Percentiles rank a stretch among this genome's conserved stretches.
Evolutionary conservation across 2,329 filamentous ascomycete genomes (phyloP).

Genomic region (Colletotrichum higginsianum): DNA sequence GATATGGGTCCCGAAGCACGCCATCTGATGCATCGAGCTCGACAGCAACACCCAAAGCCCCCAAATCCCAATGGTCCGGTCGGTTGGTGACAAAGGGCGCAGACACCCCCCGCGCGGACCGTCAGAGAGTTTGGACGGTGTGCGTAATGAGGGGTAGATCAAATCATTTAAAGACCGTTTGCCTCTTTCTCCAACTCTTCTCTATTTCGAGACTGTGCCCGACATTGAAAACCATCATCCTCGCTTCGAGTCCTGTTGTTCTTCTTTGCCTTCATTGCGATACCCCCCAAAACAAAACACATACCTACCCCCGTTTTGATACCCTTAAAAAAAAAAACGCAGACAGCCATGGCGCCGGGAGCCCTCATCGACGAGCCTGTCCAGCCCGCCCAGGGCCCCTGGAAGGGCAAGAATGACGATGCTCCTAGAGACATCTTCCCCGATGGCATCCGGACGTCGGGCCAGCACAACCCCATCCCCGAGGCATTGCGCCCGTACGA

Average conservation of each 20-base stretch:
- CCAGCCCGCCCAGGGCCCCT: constrained; percentile 21
- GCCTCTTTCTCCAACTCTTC: constrained; percentile 5
- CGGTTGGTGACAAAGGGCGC: constrained; percentile 26
- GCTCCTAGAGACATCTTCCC: constrained; percentile 59
- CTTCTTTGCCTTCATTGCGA: neutral
- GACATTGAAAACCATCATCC: neutral
- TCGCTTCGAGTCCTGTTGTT: neutral
- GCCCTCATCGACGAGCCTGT: constrained; percentile 43
- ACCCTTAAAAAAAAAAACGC: neutral
- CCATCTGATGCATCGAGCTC: constrained; percentile 39
- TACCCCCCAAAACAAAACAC: neutral
- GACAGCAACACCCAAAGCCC: constrained; percentile 22
- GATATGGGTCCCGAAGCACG: constrained; percentile 43
- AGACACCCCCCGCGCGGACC: constrained; percentile 3
- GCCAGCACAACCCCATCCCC: constrained; percentile 80
- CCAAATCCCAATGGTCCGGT: constrained; percentile 8
- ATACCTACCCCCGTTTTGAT: constrained; percentile 1
- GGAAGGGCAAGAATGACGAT: constrained; percentile 50
- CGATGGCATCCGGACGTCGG: constrained; percentile 69
- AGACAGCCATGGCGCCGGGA: constrained; percentile 43
- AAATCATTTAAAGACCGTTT: constrained; percentile 1
- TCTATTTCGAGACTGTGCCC: neutral
- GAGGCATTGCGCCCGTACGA: constrained; percentile 76
- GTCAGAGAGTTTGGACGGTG: constrained; percentile 10
- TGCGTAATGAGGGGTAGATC: constrained; percentile 28